Evolutionary conservation across 2,329 filamentous ascomycete species (phyloP), one percentile per base, ranked within the genome.

Genomic region (Penicillium sp.): DNA sequence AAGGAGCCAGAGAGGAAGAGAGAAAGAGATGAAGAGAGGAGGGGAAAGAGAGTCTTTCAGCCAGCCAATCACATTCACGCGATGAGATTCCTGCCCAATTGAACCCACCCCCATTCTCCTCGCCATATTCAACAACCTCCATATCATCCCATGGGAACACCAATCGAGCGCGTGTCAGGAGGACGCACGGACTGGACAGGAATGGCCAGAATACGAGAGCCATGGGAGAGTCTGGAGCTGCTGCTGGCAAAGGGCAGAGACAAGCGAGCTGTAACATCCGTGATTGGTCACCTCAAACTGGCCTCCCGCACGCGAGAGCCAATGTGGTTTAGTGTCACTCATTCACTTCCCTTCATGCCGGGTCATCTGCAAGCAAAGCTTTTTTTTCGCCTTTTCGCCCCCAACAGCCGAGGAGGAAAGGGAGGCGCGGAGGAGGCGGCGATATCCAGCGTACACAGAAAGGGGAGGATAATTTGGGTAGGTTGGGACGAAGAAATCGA

Each of bases 141-240:
- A 49, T 49, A 26, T 47, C 44, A 47, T 47, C 44, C 44, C 45
- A 30, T 49, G 45, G 44, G 24, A 49, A 51, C 47, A 35, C 47
- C 47, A 51, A 67, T 62, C 19, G 51, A 53, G 45, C 33, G 53
- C 33, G 33, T 35, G 30, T 53, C 50, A 40, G 51, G 33, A 53
- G 51, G 42, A 56, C 63, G 65, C 66, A 68, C 66, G 65, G 65
- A 68, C 65, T 24, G 63, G 24, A 54, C 59, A 58, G 66, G 63
- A 68, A 68, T 67, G 63, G 63, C 59, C 33, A 66, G 59, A 66
- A 69, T 68, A 69, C 65, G 66, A 67, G 66, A 65, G 38, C 56
- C 47, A 49, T 59, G 53, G 54, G 54, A 50, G 56, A 28, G 19
- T 59, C 56, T 56, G 58, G 53, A 60, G 49, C 30, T 24, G 53